Evolutionary conservation across 73 alveolate species (phyloP), one percentile per base, ranked within the genome.

Genomic region (Breviolum minutum): DNA sequence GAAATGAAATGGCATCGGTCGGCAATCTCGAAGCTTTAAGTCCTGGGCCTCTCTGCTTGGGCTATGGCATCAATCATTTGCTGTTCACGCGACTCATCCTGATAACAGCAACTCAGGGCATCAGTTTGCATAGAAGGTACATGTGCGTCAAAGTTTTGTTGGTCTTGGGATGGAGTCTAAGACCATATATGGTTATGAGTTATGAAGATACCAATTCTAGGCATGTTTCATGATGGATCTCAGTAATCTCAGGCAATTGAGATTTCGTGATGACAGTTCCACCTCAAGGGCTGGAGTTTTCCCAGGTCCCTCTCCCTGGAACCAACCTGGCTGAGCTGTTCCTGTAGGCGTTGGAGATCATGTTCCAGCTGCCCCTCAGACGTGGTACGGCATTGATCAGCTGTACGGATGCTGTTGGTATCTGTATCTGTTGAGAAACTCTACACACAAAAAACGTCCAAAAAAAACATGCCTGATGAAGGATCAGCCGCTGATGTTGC

Each of bases 81-180:
- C 76, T 85, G 94, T 29, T 85, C 94, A n/a, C 69, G 94, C 26
- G 24, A 61, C 79, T 85, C 94, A 62, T 85, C 94, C 94, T 85
- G 77, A 13, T n/a, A 27, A 73, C 54, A 40, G 54, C 54, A 40
- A 40, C 54, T 40, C 54, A 40, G 54, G 5, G 54, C 54, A 40
- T 40, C 54, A 40, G 54, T 40, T 40, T 40, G 54, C 54, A 40
- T 40, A 40, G 54, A 40, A 40, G 54, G 54, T 40, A 40, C 54
- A 40, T 0, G 54, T 3, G 3, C 54, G 54, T 40, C 54, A 40
- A 40, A 40, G 54, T 40, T 3, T 3, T 40, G 54, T 40, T 40
- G 54, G 54, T 40, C 54, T 40, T 40, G 54, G 54, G 54, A 40
- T 40, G 54, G 54, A 2, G 3, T 40, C 54, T 3, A 40, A 3